Evolutionary conservation across 1,139 yeast species (phyloP).

Genomic region (Kodamaea suecica): DNA sequence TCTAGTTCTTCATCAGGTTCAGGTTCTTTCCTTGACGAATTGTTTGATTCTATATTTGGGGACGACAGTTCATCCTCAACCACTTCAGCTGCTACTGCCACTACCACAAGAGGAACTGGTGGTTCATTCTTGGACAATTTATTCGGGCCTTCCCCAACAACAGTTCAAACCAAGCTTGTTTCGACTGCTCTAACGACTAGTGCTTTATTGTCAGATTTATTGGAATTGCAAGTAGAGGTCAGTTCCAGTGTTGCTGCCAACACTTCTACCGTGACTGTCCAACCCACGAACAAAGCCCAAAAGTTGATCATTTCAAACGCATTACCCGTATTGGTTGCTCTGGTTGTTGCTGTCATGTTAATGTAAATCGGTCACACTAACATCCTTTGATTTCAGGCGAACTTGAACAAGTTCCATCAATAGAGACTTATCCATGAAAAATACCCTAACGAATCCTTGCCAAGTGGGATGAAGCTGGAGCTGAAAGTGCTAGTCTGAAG

Average conservation of each 20-base stretch:
- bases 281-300: constrained; percentile 6
- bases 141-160: constrained; percentile 1
- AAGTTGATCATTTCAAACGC: constrained; percentile 5
- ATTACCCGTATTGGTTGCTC: constrained; percentile 8
- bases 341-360: constrained; percentile 14
- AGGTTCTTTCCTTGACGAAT: constrained; percentile 11
- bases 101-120: constrained; percentile 3
- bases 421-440: too few species aligned
- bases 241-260: neutral
- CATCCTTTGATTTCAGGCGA: too few species aligned
- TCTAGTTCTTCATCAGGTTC: constrained; percentile 5
- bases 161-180: neutral
- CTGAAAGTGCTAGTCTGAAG: too few species aligned
- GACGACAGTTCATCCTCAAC: constrained; percentile 5
- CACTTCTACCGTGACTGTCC: constrained; percentile 6
- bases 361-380: too few species aligned
- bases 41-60: constrained; percentile 13
- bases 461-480: too few species aligned
- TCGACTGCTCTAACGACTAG: constrained; percentile 4
- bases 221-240: neutral
- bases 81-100: constrained; percentile 7
- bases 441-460: too few species aligned
- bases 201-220: neutral
- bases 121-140: constrained; percentile 1
- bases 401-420: too few species aligned